These are phyloP conservation scores for Mucuna pruriens DNA, from an alignment of 306 rosid species.

Conservation along the genomic window DNA sequence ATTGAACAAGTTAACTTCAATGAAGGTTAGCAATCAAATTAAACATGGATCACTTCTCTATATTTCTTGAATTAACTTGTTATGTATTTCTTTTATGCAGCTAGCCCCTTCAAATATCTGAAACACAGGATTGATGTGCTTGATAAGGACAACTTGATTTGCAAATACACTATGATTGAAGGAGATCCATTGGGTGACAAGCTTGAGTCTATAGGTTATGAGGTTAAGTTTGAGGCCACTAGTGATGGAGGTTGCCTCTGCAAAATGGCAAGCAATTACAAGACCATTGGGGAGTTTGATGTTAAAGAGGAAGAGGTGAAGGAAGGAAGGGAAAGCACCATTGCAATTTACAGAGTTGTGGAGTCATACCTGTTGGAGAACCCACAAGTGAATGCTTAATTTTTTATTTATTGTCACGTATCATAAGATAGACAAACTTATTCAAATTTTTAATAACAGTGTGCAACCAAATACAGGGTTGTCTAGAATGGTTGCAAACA, in stretches of 20 bases:
- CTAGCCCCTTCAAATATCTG: slow-evolving; percentile 55
- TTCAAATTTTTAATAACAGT: slow-evolving; percentile 21
- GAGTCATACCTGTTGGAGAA: slow-evolving; percentile 68
- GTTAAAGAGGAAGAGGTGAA: slow-evolving; percentile 62
- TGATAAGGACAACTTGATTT: slow-evolving; percentile 58
- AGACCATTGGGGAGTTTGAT: slow-evolving; percentile 51
- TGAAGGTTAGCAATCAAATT: slow-evolving; percentile 50
- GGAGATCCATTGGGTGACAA: slow-evolving; percentile 79
- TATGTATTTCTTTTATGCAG: slow-evolving; percentile 43
- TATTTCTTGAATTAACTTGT: slow-evolving; percentile 16
- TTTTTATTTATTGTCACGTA: slow-evolving; percentile 3
- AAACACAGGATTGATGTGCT: slow-evolving; percentile 66
- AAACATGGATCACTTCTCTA: background rate
- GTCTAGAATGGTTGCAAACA: slow-evolving; percentile 35
- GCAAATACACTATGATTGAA: slow-evolving; percentile 72
- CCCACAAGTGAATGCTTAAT: slow-evolving; percentile 65
- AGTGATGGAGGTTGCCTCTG: slow-evolving; percentile 64
- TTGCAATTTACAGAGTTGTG: slow-evolving; percentile 68
- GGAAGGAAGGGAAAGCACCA: slow-evolving; percentile 70
- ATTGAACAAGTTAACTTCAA: slow-evolving; percentile 76
- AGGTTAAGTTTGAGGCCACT: slow-evolving; percentile 67
- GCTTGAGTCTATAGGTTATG: slow-evolving; percentile 67
- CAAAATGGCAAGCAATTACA: slow-evolving; percentile 60
- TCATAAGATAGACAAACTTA: slow-evolving; percentile 30
- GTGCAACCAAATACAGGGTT: slow-evolving; percentile 19